phyloP scores from a whole-genome alignment of 768 basidiomycete species.

The Hemileccinum rubropunctum region DNA sequence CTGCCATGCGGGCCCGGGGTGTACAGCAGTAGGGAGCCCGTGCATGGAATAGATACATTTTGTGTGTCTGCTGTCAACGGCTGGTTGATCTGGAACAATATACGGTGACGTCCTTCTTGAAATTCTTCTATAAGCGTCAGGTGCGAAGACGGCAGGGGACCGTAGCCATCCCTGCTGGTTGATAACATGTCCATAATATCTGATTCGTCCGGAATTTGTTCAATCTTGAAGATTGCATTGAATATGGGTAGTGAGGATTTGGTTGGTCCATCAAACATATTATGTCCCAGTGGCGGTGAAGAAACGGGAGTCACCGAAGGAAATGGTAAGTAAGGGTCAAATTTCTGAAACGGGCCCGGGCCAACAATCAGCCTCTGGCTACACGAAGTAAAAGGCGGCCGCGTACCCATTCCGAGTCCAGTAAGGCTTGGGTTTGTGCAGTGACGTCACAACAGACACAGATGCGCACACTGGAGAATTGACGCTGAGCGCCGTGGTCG shows the following conservation, averaged over 20 bases:
- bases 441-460: background rate
- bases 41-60: background rate
- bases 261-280: background rate
- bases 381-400: too few species aligned
- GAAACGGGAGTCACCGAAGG: too few species aligned
- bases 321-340: too few species aligned
- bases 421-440: too few species aligned
- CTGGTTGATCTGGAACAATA: background rate
- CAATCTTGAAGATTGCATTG: background rate
- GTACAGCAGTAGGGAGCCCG: background rate
- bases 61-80: background rate
- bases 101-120: background rate
- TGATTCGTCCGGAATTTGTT: background rate
- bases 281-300: too few species aligned
- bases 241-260: background rate
- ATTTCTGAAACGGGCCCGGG: too few species aligned
- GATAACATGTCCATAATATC: background rate
- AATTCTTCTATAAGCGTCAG: background rate
- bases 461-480: constrained; percentile 1
- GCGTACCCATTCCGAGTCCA: too few species aligned
- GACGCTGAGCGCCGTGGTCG: background rate
- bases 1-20: background rate
- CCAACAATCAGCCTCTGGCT: too few species aligned
- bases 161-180: background rate
- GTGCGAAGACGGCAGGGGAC: background rate